Conservation (phyloP, 2,329 filamentous ascomycete genomes). For the Colletotrichum sp. region DNA sequence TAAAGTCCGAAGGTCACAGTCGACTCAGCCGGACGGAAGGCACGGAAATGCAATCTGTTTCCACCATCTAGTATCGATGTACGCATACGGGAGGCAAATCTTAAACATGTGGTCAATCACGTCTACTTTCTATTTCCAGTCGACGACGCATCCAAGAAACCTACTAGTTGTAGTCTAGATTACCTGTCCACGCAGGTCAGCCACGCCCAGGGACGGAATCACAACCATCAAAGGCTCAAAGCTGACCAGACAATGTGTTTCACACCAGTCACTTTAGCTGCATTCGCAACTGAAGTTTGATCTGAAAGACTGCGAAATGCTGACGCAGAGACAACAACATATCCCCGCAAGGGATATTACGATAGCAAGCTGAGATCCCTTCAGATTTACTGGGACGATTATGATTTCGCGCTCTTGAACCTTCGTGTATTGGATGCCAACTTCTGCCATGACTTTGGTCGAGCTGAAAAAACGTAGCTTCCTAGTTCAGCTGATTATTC, state of each 20-base stretch:
- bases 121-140: constrained; percentile 44
- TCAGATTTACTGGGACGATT: constrained; percentile 40
- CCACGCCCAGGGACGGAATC: constrained; percentile 35
- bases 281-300: constrained; percentile 50
- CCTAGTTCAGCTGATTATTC: neutral
- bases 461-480: neutral
- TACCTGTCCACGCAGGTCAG: constrained; percentile 22
- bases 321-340: constrained; percentile 52
- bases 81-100: constrained; percentile 55
- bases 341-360: constrained; percentile 28
- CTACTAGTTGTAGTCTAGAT: neutral
- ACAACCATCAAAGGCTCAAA: constrained; percentile 43
- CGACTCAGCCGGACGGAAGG: constrained; percentile 35
- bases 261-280: constrained; percentile 52
- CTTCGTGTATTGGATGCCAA: constrained; percentile 19
- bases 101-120: constrained; percentile 53
- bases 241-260: constrained; percentile 55
- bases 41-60: constrained; percentile 46
- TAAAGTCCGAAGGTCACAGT: constrained; percentile 41
- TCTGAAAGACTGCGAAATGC: constrained; percentile 34
- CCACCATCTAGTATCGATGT: constrained; percentile 65
- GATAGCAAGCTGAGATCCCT: neutral
- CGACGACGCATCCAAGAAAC: neutral
- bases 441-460: constrained; percentile 28
- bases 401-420: neutral